Base-by-base conservation (phyloP, 257 asterid species). In the Lantana camara region DNA sequence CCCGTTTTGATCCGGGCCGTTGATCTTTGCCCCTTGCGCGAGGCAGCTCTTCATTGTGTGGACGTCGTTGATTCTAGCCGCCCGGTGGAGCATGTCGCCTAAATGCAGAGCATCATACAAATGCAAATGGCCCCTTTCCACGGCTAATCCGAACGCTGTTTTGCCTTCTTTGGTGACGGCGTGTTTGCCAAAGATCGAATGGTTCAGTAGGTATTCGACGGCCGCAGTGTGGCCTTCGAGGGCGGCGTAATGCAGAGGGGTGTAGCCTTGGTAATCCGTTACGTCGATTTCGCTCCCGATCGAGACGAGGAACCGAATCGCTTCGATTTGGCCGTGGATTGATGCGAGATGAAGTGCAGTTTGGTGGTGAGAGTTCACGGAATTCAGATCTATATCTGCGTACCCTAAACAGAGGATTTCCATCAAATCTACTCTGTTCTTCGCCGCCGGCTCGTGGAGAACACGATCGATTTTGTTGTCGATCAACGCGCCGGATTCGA, bases 1-100 rank as follows among this genome's bases (percentile, higher is more conserved):
- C 1, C 95, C 97, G 30, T 88, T 87, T 49, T 87, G 95, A 69
- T 90, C 97, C 34, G 50, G 61, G 1, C 85, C 87, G 9, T 85
- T 77, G 29, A 80, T 86, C 23, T 77, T 70, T 1, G 89, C 89
- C 32, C 96, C 95, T 23, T 76, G 77, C 1, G 74, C 81, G 30
- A 90, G n/a, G 8, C 83, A 80, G 9, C 73, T 77, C 75, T 73
- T 78, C 48, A 85, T 77, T 7, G 70, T 19, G 48, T 74, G 78
- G 29, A 74, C 77, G 29, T 83, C 95, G 13, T 75, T 80, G 3
- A 57, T 30, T 14, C 82, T 50, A 1, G 97, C 95, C 0, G 89
- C 90, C 37, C 78, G 61, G 0, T 88, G 96, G 73, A 90, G 56
- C 32, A 47, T 48, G n/a, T 90, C 93, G 0, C 81, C 76, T 7